phyloP scores from a whole-genome alignment of 2,329 filamentous ascomycete species.

The Aspergillus unguis region DNA sequence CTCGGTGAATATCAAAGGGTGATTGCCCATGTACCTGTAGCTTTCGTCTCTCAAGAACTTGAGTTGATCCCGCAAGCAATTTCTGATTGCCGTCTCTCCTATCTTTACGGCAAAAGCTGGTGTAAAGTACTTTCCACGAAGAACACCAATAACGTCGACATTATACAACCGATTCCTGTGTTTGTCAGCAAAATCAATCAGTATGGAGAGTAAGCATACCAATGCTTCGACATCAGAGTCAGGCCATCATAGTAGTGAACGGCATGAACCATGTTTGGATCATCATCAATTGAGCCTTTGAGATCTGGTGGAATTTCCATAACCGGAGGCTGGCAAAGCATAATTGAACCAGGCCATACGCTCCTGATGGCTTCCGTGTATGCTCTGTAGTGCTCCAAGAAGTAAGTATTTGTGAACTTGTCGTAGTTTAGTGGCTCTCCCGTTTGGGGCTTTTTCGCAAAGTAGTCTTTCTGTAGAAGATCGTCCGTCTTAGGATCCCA shows the following conservation, averaged over 20 bases:
- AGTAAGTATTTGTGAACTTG: constrained; percentile 86
- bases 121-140: constrained; percentile 82
- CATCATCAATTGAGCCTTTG: constrained; percentile 84
- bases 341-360: constrained; percentile 74
- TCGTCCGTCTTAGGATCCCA: constrained; percentile 82
- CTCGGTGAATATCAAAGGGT: constrained; percentile 86
- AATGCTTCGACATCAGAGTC: constrained; percentile 96
- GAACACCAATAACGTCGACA: constrained; percentile 86
- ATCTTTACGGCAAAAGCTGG: constrained; percentile 91
- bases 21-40: constrained; percentile 79
- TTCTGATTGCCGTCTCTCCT: constrained; percentile 89
- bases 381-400: constrained; percentile 77
- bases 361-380: constrained; percentile 72
- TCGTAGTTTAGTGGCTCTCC: constrained; percentile 74
- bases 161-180: constrained; percentile 85
- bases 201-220: constrained; percentile 46
- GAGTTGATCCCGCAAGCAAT: constrained; percentile 86
- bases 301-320: constrained; percentile 86
- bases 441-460: constrained; percentile 71
- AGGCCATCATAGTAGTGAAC: constrained; percentile 97
- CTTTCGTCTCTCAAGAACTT: constrained; percentile 80
- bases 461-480: constrained; percentile 81
- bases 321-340: constrained; percentile 88
- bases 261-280: constrained; percentile 84
- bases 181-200: constrained; percentile 12